A percentile compares a stretch with the other conserved stretches of the same genome.
phyloP scores from a whole-genome alignment of 768 basidiomycete genomes.

The Boletus reticulatus region DNA sequence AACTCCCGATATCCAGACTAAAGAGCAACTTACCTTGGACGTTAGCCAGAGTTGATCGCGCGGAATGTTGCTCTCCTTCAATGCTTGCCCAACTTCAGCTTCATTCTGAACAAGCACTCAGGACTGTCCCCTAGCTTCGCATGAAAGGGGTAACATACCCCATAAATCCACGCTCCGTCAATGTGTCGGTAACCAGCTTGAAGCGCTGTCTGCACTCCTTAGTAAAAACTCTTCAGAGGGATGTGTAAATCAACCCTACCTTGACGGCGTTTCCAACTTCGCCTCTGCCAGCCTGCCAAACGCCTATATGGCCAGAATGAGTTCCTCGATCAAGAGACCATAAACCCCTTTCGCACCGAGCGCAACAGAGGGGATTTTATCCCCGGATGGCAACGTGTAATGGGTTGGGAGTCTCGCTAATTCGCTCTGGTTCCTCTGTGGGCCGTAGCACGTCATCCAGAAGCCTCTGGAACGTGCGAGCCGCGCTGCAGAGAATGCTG shows the following conservation, averaged over 20 bases:
- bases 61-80: slow-evolving; percentile 56
- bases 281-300: slow-evolving; percentile 55
- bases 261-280: slow-evolving; percentile 71
- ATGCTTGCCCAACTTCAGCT: slow-evolving; percentile 62
- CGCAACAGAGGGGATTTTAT: slow-evolving; percentile 65
- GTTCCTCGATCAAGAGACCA: neutral
- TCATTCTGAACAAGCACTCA: slow-evolving; percentile 50
- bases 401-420: slow-evolving; percentile 39
- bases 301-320: slow-evolving; percentile 38
- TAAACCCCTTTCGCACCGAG: slow-evolving; percentile 41
- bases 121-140: neutral
- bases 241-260: slow-evolving; percentile 27
- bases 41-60: slow-evolving; percentile 69
- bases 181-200: slow-evolving; percentile 68
- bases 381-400: slow-evolving; percentile 63
- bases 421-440: slow-evolving; percentile 20
- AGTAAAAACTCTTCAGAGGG: neutral
- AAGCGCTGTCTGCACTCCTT: slow-evolving; percentile 46
- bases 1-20: neutral
- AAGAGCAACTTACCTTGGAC: slow-evolving; percentile 42
- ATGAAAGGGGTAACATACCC: slow-evolving; percentile 36
- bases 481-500: slow-evolving; percentile 15
- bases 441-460: slow-evolving; percentile 17
- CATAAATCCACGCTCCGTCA: slow-evolving; percentile 71
- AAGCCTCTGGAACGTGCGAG: slow-evolving; percentile 20